These are phyloP conservation scores for Basidioascus undulatus DNA, from an alignment of 768 basidiomycete genomes.

Conservation along the genomic window DNA sequence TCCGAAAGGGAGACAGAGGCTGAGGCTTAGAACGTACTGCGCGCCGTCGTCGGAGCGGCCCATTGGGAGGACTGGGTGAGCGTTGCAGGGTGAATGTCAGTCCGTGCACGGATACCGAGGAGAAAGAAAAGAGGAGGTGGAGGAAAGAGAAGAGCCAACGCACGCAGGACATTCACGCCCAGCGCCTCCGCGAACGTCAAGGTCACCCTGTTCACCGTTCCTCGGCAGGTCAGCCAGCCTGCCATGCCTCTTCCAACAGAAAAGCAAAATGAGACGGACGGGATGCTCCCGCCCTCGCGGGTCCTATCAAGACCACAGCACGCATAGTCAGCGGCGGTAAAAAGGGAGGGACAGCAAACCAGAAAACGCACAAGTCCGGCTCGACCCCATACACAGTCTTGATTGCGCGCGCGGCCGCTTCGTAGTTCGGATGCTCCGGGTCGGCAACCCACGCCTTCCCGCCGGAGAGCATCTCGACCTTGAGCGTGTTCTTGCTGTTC, in stretches of 20 bases:
- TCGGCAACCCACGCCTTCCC: conserved; percentile 77
- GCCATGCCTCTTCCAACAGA: background rate
- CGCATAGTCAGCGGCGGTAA: no score
- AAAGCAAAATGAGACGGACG: conserved; percentile 24
- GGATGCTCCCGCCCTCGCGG: conserved; percentile 83
- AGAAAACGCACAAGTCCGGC: no score
- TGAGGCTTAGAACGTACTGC: conserved; percentile 30
- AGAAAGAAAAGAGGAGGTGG: background rate
- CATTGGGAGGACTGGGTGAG: conserved; percentile 19
- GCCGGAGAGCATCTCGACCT: conserved; percentile 44
- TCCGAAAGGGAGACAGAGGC: background rate
- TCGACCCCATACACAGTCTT: conserved; percentile 38
- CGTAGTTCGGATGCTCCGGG: conserved; percentile 73
- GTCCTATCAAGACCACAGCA: no score
- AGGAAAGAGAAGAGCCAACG: conserved; percentile 25
- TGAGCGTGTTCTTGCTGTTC: conserved; percentile 56
- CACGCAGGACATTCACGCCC: conserved; percentile 59
- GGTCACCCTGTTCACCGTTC: conserved; percentile 19
- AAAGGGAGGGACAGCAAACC: no score
- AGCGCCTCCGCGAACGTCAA: conserved; percentile 77
- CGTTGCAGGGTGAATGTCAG: background rate
- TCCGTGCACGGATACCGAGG: background rate
- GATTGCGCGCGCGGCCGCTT: conserved; percentile 31
- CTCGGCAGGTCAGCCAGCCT: background rate
- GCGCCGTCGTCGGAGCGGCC: conserved; percentile 86